phyloP scores from a whole-genome alignment of 345 rosid genomes.

The Angophora floribunda region DNA sequence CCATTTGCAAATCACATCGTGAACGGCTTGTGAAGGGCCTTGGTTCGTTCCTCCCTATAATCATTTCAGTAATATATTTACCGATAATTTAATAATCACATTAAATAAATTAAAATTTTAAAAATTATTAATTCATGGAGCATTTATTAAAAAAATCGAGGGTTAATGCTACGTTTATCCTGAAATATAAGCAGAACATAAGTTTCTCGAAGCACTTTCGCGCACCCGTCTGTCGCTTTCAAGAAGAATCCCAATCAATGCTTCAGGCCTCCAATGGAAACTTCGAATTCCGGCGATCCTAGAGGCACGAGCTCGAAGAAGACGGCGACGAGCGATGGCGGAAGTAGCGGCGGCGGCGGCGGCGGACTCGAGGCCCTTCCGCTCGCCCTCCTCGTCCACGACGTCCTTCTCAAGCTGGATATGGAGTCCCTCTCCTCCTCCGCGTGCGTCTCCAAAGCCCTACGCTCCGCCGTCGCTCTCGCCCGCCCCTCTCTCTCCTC shows the following conservation, averaged over 20 bases:
- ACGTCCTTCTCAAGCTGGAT: conserved; percentile 37
- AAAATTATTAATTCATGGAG: not conserved
- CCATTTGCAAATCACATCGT: not conserved
- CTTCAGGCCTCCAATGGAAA: not conserved
- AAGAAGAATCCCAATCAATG: not conserved
- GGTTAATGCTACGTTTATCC: not conserved
- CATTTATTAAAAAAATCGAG: not conserved
- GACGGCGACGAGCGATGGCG: not conserved
- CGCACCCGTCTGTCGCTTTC: not conserved
- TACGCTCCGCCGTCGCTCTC: conserved; percentile 29
- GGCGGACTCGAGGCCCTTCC: conserved; percentile 15
- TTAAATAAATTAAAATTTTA: not conserved
- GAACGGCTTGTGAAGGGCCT: not conserved
- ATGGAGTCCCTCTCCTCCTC: conserved; percentile 37
- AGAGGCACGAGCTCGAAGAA: not conserved
- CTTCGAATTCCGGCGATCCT: not conserved
- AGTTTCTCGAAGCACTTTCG: not conserved
- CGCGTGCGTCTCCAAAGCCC: conserved; percentile 35
- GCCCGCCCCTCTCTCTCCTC: conserved; percentile 27
- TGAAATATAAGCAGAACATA: not conserved
- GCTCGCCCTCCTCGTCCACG: conserved; percentile 19
- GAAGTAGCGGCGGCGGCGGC: not conserved
- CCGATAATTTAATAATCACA: not conserved
- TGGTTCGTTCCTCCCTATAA: not conserved
- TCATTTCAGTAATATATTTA: no score